Conservation (phyloP, 2,329 filamentous ascomycete species). For the Hymenoscyphus albidus region DNA sequence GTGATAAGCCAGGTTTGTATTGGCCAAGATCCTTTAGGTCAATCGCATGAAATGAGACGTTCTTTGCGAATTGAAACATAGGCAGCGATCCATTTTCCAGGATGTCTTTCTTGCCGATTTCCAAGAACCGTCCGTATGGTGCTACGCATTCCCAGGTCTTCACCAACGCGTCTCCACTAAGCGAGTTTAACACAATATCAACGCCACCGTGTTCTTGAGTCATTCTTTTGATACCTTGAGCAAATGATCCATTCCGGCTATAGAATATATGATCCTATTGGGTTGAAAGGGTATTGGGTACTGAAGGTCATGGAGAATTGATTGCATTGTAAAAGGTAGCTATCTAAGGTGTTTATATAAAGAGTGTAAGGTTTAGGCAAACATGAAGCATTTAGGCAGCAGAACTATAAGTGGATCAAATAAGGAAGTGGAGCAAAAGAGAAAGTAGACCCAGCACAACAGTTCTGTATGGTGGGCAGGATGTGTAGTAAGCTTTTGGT, state of each 20-base stretch:
- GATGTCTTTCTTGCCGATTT: constrained; percentile 34
- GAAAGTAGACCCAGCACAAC: no score
- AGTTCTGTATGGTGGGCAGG: no score
- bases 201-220: constrained; percentile 25
- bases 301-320: no score
- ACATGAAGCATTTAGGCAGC: no score
- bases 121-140: constrained; percentile 37
- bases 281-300: no score
- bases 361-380: no score
- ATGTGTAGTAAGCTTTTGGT: no score
- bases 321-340: no score
- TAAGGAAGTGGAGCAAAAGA: no score
- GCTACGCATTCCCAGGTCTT: constrained; percentile 42
- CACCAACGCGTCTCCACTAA: constrained; percentile 33
- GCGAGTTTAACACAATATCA: constrained; percentile 32
- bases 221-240: constrained; percentile 29
- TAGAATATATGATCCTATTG: constrained; percentile 43
- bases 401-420: no score
- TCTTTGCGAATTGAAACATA: constrained; percentile 35
- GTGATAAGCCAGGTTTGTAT: background rate
- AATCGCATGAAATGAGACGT: constrained; percentile 40
- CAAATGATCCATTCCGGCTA: constrained; percentile 36
- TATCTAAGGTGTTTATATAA: no score
- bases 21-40: constrained; percentile 24
- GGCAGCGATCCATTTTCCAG: constrained; percentile 31